Evolutionary conservation across 768 basidiomycete species (phyloP).

Genomic region (Hemileccinum impolitum): DNA sequence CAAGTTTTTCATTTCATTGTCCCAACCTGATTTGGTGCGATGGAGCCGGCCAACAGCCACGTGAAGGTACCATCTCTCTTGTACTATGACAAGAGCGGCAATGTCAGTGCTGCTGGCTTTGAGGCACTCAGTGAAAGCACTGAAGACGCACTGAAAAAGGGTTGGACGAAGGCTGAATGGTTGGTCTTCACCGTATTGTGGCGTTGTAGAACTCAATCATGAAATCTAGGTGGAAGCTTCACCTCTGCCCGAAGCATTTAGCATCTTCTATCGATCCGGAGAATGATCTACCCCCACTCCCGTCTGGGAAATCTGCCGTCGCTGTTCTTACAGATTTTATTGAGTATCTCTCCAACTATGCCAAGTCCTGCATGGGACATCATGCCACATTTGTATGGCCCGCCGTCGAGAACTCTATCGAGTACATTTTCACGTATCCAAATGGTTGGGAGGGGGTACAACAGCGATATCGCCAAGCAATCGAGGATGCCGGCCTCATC

Average conservation of each 20-base stretch:
- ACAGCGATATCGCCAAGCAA: slow-evolving; percentile 19
- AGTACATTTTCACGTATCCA: slow-evolving; percentile 25
- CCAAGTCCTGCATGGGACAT: slow-evolving; percentile 13
- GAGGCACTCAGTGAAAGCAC: slow-evolving; percentile 33
- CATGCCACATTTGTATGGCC: slow-evolving; percentile 13
- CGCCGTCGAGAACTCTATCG: slow-evolving; percentile 10
- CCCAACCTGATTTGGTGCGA: slow-evolving; percentile 13
- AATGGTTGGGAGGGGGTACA: slow-evolving; percentile 29
- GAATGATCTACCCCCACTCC: slow-evolving; percentile 31
- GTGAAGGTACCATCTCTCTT: slow-evolving; percentile 44
- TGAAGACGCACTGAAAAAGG: slow-evolving; percentile 33
- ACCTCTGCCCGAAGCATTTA: slow-evolving; percentile 15
- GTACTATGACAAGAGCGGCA: slow-evolving; percentile 40
- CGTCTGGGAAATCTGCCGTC: slow-evolving; percentile 9
- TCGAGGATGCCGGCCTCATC: slow-evolving; percentile 22
- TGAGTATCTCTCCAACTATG: slow-evolving; percentile 13
- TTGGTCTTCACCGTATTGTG: neutral
- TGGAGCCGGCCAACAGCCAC: slow-evolving; percentile 36
- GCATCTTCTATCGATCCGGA: slow-evolving; percentile 18
- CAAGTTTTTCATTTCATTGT: too few species aligned
- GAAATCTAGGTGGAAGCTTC: slow-evolving; percentile 26
- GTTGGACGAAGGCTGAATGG: slow-evolving; percentile 19
- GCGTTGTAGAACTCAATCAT: neutral
- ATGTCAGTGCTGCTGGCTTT: slow-evolving; percentile 36
- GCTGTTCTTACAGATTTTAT: slow-evolving; percentile 19